Conservation (phyloP, 257 asterid species). For the Solanum virginianum region DNA sequence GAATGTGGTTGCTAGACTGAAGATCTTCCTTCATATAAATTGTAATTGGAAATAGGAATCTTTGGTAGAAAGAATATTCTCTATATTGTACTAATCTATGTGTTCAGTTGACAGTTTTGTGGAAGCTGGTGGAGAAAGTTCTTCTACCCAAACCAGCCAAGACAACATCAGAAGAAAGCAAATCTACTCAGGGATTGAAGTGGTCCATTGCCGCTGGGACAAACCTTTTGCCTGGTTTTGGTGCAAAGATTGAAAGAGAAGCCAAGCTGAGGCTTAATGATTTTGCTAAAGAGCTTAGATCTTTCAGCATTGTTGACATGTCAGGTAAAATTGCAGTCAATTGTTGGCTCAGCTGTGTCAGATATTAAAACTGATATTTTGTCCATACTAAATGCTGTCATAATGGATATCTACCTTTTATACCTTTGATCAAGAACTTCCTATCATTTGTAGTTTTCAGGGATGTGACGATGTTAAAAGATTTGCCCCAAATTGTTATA, state of each 20-base stretch:
- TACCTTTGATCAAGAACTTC: background rate
- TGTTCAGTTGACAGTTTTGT: constrained; percentile 85
- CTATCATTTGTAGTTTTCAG: background rate
- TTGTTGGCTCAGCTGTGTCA: background rate
- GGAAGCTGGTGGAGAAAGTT: constrained; percentile 86
- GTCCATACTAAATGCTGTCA: background rate
- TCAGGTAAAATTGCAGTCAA: constrained; percentile 44
- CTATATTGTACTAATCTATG: constrained; percentile 51
- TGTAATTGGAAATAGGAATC: background rate
- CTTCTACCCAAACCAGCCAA: constrained; percentile 46
- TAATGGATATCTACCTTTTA: background rate
- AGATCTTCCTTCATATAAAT: background rate
- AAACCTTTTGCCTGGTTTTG: constrained; percentile 47
- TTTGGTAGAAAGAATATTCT: constrained; percentile 6
- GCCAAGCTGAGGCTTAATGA: constrained; percentile 80
- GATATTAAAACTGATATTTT: background rate
- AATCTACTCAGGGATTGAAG: constrained; percentile 45
- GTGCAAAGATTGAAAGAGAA: constrained; percentile 64
- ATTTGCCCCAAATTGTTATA: background rate
- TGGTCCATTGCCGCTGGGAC: constrained; percentile 86
- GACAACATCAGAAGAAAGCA: constrained; percentile 38
- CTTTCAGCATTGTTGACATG: constrained; percentile 70
- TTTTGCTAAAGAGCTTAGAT: constrained; percentile 84
- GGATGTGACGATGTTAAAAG: background rate
- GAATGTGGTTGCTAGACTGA: background rate